Evolutionary conservation across 2,329 filamentous ascomycete genomes (phyloP).

Genomic region (Cercospora zeina): DNA sequence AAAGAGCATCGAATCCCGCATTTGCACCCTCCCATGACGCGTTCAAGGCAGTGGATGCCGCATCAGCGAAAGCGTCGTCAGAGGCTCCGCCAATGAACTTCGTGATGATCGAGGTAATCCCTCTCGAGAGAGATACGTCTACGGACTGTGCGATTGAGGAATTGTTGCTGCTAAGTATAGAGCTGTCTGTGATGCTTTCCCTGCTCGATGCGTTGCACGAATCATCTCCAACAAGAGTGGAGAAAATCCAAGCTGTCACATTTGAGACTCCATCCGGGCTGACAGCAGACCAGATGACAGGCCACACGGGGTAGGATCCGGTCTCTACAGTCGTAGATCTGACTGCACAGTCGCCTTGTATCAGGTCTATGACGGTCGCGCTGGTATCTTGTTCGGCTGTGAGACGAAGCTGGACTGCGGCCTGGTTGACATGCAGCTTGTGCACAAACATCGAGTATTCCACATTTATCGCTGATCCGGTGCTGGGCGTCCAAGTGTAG

Average conservation of each 20-base stretch:
- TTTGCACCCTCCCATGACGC: conserved; percentile 55
- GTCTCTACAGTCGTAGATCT: conserved; percentile 61
- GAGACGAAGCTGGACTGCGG: conserved; percentile 61
- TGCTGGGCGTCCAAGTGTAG: conserved; percentile 64
- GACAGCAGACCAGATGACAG: conserved; percentile 65
- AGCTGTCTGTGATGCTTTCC: conserved; percentile 47
- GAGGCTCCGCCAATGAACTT: conserved; percentile 71
- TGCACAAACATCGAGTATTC: conserved; percentile 67
- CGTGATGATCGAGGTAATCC: conserved; percentile 56
- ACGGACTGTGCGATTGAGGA: conserved; percentile 67
- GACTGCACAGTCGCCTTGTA: conserved; percentile 69
- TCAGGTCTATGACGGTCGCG: conserved; percentile 63
- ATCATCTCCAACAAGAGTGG: conserved; percentile 49
- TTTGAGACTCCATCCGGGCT: conserved; percentile 62
- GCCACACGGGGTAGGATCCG: conserved; percentile 52
- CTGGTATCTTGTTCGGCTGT: conserved; percentile 55
- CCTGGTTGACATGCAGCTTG: conserved; percentile 63
- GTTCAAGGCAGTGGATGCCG: conserved; percentile 56
- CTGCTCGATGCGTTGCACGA: conserved; percentile 46
- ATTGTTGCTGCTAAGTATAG: conserved; percentile 57
- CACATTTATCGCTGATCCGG: conserved; percentile 55
- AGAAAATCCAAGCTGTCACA: conserved; percentile 62
- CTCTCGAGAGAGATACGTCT: conserved; percentile 54
- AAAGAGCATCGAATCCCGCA: conserved; percentile 57
- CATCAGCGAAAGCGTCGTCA: conserved; percentile 64